Evolutionary conservation across 176 grass and related monocot genomes (phyloP), one percentile per base, ranked within the genome.

Genomic region (Echinochloa phyllopogon): DNA sequence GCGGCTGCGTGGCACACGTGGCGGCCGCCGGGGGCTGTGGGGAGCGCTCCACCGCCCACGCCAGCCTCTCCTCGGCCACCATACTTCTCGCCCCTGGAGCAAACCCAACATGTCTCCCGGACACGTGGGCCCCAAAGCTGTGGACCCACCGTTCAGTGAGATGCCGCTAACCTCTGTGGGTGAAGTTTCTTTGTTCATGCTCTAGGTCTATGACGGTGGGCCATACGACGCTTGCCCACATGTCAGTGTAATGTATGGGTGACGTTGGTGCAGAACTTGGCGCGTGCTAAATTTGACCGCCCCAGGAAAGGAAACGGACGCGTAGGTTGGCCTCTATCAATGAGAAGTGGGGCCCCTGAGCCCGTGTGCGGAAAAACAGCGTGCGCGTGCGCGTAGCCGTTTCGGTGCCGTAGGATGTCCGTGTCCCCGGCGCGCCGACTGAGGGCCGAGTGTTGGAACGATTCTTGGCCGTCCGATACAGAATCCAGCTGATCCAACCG

Each of bases 41-140:
- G 90, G 61, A 58, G 70, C 81, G 85, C 82, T 74, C 64, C 87
- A 84, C 90, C 87, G 90, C 87, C 87, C 90, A 66, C 90, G 45
- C 43, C 84, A 57, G 74, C 84, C 87, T 86, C 83, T 89, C 79
- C 20, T 43, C 20, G 72, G 83, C 62, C 20, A 59, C 74, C 74
- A 3, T 74, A 5, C 74, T 65, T 33, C 21, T 24, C 74, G 11
- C 50, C 74, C 79, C 60, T 9, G 5, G 67, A 13, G 0, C 37
- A 0, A 18, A 0, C 67, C 8, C 37, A 1, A 5, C 21, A 20
- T 3, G 17, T 39, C 33, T 52, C 73, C 0, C 59, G 53, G 23
- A 3, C 16, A 0, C 15, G 9, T 2, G 10, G 69, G 75, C 0
- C 68, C 68, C 0, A 0, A 0, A 0, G 0, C 0, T 0, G 0